Percentiles rank a stretch among this genome's conserved stretches.
phyloP scores from a whole-genome alignment of 2,329 filamentous ascomycete species.

The Coniochaeta sp. region DNA sequence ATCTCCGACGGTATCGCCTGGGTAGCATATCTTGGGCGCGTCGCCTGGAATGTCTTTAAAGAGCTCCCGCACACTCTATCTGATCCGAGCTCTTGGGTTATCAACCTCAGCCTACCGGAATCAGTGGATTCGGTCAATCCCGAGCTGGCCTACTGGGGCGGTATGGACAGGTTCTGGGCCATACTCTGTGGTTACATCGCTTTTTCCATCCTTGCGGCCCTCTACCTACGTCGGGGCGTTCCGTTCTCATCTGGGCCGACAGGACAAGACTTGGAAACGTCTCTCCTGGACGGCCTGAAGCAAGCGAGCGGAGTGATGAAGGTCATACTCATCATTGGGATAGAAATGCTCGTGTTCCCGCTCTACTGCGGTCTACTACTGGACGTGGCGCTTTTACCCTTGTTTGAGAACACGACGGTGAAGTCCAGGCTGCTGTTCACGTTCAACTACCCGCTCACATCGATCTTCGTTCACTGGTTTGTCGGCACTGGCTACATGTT shows the following conservation, averaged over 20 bases:
- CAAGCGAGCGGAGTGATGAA: conserved; percentile 97
- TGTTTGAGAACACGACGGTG: conserved; percentile 77
- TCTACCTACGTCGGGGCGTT: conserved; percentile 70
- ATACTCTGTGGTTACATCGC: conserved; percentile 76
- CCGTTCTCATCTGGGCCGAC: conserved; percentile 54
- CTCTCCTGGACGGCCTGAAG: conserved; percentile 72
- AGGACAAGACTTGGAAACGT: conserved; percentile 62
- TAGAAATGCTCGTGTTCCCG: conserved; percentile 97
- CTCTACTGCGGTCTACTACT: conserved; percentile 90
- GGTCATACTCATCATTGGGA: conserved; percentile 95
- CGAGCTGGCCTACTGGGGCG: conserved; percentile 59
- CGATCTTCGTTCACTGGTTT: conserved; percentile 97
- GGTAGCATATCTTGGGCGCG: conserved; percentile 10
- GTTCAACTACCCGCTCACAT: conserved; percentile 72
- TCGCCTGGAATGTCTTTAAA: conserved; percentile 17
- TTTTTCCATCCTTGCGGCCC: conserved; percentile 63
- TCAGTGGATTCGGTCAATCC: conserved; percentile 36
- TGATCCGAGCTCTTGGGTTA: conserved; percentile 49
- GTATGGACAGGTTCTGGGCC: conserved; percentile 58
- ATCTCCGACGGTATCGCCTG: conserved; percentile 22
- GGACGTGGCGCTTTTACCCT: conserved; percentile 77
- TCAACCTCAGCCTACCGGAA: conserved; percentile 42
- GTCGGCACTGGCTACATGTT: conserved; percentile 99
- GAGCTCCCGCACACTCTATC: conserved; percentile 26
- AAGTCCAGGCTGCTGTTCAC: conserved; percentile 74